A percentile compares a stretch with the other conserved stretches of the same genome.
phyloP scores from a whole-genome alignment of 176 grass and related monocot species.

The Aegilops tauschii region DNA sequence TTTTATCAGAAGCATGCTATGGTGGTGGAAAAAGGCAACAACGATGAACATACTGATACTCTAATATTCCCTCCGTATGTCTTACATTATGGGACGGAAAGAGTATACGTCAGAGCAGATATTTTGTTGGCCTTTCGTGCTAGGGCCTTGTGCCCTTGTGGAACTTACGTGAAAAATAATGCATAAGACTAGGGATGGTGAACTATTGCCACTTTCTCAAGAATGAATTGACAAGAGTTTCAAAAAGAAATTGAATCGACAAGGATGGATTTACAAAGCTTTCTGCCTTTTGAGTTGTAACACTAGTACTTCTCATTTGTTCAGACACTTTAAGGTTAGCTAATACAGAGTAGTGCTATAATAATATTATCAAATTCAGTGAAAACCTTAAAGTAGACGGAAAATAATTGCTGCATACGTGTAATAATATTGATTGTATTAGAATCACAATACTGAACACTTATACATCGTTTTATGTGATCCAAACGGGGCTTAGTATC shows the following conservation, averaged over 20 bases:
- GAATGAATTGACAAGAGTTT: no score
- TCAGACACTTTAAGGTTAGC: not conserved
- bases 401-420: not conserved
- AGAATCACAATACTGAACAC: not conserved
- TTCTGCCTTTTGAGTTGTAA: constrained; percentile 8
- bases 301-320: not conserved
- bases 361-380: not conserved
- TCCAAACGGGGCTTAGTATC: not conserved
- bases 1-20: not conserved
- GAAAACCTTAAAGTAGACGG: not conserved
- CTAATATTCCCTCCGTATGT: not conserved
- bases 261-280: not conserved
- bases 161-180: not conserved
- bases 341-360: not conserved
- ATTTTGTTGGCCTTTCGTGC: not conserved
- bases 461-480: not conserved
- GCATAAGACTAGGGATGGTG: not conserved
- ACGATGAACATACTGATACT: not conserved
- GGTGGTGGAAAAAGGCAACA: not conserved
- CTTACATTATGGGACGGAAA: no score
- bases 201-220: not conserved
- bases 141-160: not conserved
- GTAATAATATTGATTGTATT: not conserved
- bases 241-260: not conserved
- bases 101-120: not conserved